Evolutionary conservation across 169 alveolate species (phyloP).

Genomic region (Cryptosporidium meleagridis): DNA sequence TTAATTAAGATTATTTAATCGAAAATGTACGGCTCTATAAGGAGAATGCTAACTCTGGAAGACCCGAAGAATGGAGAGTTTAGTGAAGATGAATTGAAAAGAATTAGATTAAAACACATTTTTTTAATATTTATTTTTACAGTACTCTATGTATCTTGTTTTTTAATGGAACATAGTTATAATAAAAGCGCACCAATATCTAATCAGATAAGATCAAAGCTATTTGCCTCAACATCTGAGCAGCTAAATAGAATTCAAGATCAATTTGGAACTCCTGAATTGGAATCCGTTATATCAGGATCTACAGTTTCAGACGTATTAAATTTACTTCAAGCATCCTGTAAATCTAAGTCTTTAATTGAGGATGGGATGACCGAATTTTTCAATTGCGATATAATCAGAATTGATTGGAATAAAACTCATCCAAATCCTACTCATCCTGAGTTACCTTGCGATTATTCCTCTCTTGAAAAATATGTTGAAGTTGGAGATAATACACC

Average conservation of each 20-base stretch:
- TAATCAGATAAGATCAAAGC: conserved; percentile 59
- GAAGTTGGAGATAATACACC: conserved; percentile 71
- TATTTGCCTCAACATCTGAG: conserved; percentile 63
- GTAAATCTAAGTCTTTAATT: conserved; percentile 59
- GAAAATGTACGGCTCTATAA: conserved; percentile 53
- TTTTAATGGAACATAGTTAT: conserved; percentile 66
- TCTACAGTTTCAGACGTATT: conserved; percentile 65
- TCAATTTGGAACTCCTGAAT: conserved; percentile 62
- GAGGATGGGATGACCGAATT: conserved; percentile 75
- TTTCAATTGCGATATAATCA: conserved; percentile 66
- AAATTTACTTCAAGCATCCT: conserved; percentile 68
- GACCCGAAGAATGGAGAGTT: conserved; percentile 32
- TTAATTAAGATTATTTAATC: background rate
- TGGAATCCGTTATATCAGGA: conserved; percentile 49
- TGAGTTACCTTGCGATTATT: conserved; percentile 64
- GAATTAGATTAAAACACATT: conserved; percentile 26
- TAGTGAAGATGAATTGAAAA: conserved; percentile 32
- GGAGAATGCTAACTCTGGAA: conserved; percentile 70
- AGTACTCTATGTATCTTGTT: conserved; percentile 70
- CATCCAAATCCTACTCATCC: conserved; percentile 74
- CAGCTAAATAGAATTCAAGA: conserved; percentile 70
- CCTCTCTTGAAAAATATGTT: conserved; percentile 66
- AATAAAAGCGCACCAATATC: conserved; percentile 69
- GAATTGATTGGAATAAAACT: conserved; percentile 72
- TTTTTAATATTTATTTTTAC: conserved; percentile 57